Base-by-base conservation (phyloP, 2,329 filamentous ascomycete species). In the Beauveria pseudobassiana region DNA sequence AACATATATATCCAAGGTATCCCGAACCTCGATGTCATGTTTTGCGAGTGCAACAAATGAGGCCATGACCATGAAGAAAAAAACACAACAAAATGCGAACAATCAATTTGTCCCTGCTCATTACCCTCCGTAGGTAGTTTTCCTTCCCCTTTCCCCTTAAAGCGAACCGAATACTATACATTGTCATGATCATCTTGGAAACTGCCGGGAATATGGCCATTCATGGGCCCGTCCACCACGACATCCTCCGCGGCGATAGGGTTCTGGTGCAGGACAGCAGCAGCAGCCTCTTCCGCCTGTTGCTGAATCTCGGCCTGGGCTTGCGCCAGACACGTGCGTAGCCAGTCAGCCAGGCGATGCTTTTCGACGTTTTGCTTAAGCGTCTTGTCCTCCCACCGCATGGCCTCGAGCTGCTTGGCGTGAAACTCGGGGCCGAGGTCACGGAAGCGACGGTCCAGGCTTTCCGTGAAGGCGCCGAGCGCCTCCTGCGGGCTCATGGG, bases 341-440 rank as follows among this genome's bases (percentile, higher is more conserved):
- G 73, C 90, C 93, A 96, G 61, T 87, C 81, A 7, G 86, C 84
- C 12, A 96, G 80, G 43, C 86, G 81, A 63, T 85, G 81, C 71
- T 87, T 87, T 61, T 88, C 83, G 22, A 95, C 79, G 70, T 85
- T 85, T 56, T 81, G 79, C 57, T 79, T 76, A 45, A 97, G 78
- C 12, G 82, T 71, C 63, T 82, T 80, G 69, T 93, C 89, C 74
- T 96, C 92, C 62, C 81, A 80, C 62, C 83, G 79, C 76, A 95
- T 88, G 62, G 91, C 90, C 28, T 86, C 83, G 30, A 87, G 76
- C 63, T 96, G 82, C 62, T 86, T 87, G 62, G 85, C 80, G 63
- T 86, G 82, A 67, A 89, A 82, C 49, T 84, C 82, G 48, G 86
- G 82, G 63, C 87, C 83, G 68, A 87, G 80, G 49, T 78, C 73